phyloP scores from a whole-genome alignment of 495 filamentous ascomycete genomes.

The Xylaria acuta region DNA sequence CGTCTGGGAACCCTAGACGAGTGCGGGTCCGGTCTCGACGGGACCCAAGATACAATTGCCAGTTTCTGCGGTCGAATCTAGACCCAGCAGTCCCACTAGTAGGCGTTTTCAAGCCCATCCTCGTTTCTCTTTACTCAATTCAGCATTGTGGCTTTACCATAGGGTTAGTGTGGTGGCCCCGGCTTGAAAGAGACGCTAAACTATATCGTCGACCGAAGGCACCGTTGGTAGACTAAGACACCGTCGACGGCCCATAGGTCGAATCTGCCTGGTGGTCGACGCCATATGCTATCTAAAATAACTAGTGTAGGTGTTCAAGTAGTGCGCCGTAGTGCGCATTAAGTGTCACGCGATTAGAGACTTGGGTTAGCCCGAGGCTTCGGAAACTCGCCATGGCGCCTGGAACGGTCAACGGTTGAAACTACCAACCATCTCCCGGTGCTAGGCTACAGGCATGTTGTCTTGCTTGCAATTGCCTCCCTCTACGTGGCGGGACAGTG shows the following conservation, averaged over 20 bases:
- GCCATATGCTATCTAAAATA: slow-evolving; percentile 14
- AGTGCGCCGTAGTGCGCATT: not conserved
- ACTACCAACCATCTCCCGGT: slow-evolving; percentile 20
- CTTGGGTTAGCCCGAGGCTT: slow-evolving; percentile 3
- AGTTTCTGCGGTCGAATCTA: slow-evolving; percentile 22
- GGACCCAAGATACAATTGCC: slow-evolving; percentile 9
- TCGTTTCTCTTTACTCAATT: slow-evolving; percentile 44
- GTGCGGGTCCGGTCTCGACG: slow-evolving; percentile 15
- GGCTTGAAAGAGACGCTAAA: slow-evolving; percentile 2
- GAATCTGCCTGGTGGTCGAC: slow-evolving; percentile 17
- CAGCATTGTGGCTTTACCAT: slow-evolving; percentile 33
- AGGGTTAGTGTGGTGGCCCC: slow-evolving; percentile 27
- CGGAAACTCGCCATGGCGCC: not conserved
- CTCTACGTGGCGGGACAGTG: not conserved
- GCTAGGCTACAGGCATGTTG: slow-evolving; percentile 13
- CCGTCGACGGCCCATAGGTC: slow-evolving; percentile 11
- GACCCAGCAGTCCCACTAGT: slow-evolving; percentile 41
- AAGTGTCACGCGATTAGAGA: slow-evolving; percentile 11
- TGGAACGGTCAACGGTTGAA: slow-evolving; percentile 12
- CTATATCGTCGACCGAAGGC: not conserved
- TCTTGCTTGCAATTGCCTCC: slow-evolving; percentile 9
- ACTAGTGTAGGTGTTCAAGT: not conserved
- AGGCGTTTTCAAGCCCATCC: slow-evolving; percentile 40
- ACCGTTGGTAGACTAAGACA: slow-evolving; percentile 14
- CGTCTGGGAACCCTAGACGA: slow-evolving; percentile 15